phyloP scores from a whole-genome alignment of 306 rosid genomes.

The Quercus parvula region DNA sequence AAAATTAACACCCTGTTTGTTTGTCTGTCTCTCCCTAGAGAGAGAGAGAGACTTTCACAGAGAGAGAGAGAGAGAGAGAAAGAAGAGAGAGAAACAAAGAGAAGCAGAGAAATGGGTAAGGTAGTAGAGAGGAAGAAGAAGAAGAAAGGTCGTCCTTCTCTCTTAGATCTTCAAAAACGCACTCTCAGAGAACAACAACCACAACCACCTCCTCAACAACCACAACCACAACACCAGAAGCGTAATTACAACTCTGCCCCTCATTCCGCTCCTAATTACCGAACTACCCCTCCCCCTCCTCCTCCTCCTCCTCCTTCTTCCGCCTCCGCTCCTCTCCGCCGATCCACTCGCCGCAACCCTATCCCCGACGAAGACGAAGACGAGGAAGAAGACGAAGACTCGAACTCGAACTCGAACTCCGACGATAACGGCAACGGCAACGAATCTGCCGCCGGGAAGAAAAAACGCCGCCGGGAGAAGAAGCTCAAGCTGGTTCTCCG shows the following conservation, averaged over 20 bases:
- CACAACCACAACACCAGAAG: neutral
- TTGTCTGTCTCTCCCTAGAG: slow-evolving; percentile 25
- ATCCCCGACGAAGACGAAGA: slow-evolving; percentile 10
- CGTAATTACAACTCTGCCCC: slow-evolving; percentile 25
- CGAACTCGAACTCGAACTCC: too few relatives aligned
- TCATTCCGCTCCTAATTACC: slow-evolving; percentile 40
- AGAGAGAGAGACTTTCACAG: slow-evolving; percentile 12
- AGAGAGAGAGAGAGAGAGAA: slow-evolving; percentile 5
- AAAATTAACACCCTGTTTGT: slow-evolving; percentile 48
- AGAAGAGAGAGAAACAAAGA: neutral
- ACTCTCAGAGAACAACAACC: slow-evolving; percentile 42
- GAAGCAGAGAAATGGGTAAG: slow-evolving; percentile 48
- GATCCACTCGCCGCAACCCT: slow-evolving; percentile 73
- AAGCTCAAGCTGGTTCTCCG: slow-evolving; percentile 57
- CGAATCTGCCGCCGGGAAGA: slow-evolving; percentile 18
- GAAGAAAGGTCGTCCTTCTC: slow-evolving; percentile 82
- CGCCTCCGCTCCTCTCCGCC: slow-evolving; percentile 28
- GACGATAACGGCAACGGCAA: neutral
- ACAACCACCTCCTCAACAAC: slow-evolving; percentile 3
- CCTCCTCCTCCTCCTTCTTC: neutral
- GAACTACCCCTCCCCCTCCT: slow-evolving; percentile 22
- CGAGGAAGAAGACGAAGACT: slow-evolving; percentile 11
- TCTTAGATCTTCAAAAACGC: slow-evolving; percentile 68
- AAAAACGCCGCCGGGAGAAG: slow-evolving; percentile 51
- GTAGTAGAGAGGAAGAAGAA: slow-evolving; percentile 57